Base-by-base conservation (phyloP, 148 eudicot genomes). In the Spergularia marina region DNA sequence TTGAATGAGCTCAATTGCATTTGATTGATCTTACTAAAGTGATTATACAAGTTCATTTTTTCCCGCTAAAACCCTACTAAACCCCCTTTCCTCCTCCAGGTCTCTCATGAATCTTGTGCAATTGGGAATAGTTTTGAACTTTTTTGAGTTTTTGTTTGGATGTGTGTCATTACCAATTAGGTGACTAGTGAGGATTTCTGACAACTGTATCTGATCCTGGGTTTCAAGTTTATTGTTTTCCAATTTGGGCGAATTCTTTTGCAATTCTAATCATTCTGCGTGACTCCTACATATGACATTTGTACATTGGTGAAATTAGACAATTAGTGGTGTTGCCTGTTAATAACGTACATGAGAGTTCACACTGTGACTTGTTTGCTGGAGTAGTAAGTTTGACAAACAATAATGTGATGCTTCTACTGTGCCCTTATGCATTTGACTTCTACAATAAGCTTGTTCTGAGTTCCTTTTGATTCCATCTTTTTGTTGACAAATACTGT, bases 401-500 rank as follows among this genome's bases (percentile, higher is more conserved):
- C 39, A 13, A 53, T 41, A 53, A 39, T 62, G 34, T 68, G 34
- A 44, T 66, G 58, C 25, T 58, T 72, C 52, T 47, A 17, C 15
- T 4, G 14, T 13, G 58, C 34, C 23, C 40, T 16, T 39, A 14
- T 71, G 56, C 23, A 52, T 30, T 1, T 47, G 18, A 58, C 16
- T 30, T 49, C 39, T 41, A 34, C 21, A 55, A 44, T 39, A 15
- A 40, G n/a, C 64, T 17, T 56, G 36, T 64, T 59, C 55, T 34
- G 16, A 53, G 20, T 1, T 18, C 12, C 4, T 59, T 41, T 14
- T 8, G 53, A 60, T 74, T 74, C 14, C 54, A 54, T 41, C 1
- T 23, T 36, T 36, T 49, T 55, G 12, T 71, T 52, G 71, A 59
- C n/a, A 68, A 64, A 74, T 60, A 8, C 65, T 12, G 52, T 72